Evolutionary conservation across 495 filamentous ascomycete genomes (phyloP), one percentile per base, ranked within the genome.

Genomic region (Hamigera avellanea): DNA sequence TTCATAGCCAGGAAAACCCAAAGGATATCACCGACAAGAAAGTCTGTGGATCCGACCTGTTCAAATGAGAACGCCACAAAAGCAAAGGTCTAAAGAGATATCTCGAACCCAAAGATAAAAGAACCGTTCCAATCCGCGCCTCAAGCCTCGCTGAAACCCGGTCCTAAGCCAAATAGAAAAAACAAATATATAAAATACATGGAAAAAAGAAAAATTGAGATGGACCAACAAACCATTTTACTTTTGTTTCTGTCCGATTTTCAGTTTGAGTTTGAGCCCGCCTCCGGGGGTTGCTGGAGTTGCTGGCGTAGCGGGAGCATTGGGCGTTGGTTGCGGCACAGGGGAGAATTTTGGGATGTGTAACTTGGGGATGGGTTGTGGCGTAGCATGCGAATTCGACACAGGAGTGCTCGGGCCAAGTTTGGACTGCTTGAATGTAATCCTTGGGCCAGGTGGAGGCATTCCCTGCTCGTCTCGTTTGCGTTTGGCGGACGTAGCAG

Each of bases 401-500:
- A 53, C 49, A 13, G 59, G 46, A 0, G 55, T 51, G 30, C 42
- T 46, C 12, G 43, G 13, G 33, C 29, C 41, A 6, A 45, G 43
- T 45, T 66, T 66, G 37, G 57, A 52, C 42, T 62, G 56, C 40
- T 68, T 68, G 51, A 68, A 68, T 16, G 61, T 66, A 37, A 68
- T 64, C 0, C 62, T 53, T 15, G 62, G 57, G 23, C 45, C 53
- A n/a, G 64, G 61, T 1, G 54, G 49, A 17, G 51, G 51, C 50
- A 61, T 61, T 14, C 42, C 54, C 8, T 47, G 50, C 2, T 68
- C 64, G 15, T 68, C 64, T 36, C 64, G 54, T 47, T 68, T 68
- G 38, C 64, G 62, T 39, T 67, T 67, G 29, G 45, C 28, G 12
- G 48, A 30, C 12, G 47, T 27, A 14, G 3, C 19, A 14, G 40